Evolutionary conservation across 768 basidiomycete species (phyloP).

Genomic region (Gloeostereum incarnatum): DNA sequence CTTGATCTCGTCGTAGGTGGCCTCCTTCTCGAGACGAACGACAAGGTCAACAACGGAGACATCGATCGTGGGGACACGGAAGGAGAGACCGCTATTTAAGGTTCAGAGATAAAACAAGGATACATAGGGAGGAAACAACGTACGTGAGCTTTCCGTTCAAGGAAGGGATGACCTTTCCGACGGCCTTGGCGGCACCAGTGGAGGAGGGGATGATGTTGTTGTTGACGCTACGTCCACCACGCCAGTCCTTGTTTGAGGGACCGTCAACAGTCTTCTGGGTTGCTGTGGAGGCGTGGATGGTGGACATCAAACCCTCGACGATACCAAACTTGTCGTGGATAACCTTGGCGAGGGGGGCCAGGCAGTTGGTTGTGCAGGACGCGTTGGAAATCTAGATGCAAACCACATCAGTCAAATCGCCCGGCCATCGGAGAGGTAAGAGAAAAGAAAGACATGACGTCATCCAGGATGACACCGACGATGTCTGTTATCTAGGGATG

Average conservation of each 20-base stretch:
- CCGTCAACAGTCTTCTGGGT: slow-evolving; percentile 95
- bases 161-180: slow-evolving; percentile 93
- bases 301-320: slow-evolving; percentile 97
- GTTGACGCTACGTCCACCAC: slow-evolving; percentile 90
- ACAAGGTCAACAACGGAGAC: slow-evolving; percentile 99
- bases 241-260: slow-evolving; percentile 94
- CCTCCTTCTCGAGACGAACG: slow-evolving; percentile 79
- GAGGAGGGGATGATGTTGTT: slow-evolving; percentile 99
- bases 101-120: slow-evolving; percentile 3
- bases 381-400: slow-evolving; percentile 82
- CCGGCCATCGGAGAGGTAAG: too few species aligned
- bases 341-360: slow-evolving; percentile 98
- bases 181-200: slow-evolving; percentile 98
- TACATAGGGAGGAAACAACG: slow-evolving; percentile 16
- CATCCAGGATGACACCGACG: too few species aligned
- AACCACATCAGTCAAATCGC: neutral
- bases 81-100: slow-evolving; percentile 70
- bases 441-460: too few species aligned
- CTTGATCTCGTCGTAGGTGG: slow-evolving; percentile 91
- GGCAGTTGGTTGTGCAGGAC: slow-evolving; percentile 99
- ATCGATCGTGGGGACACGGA: slow-evolving; percentile 95
- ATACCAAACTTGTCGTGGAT: slow-evolving; percentile 96
- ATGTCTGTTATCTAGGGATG: neutral
- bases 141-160: slow-evolving; percentile 98
- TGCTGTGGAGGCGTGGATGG: slow-evolving; percentile 94